These are phyloP conservation scores for Acephala macrosclerotiorum DNA, from an alignment of 2,329 filamentous ascomycete species.

Conservation along the genomic window DNA sequence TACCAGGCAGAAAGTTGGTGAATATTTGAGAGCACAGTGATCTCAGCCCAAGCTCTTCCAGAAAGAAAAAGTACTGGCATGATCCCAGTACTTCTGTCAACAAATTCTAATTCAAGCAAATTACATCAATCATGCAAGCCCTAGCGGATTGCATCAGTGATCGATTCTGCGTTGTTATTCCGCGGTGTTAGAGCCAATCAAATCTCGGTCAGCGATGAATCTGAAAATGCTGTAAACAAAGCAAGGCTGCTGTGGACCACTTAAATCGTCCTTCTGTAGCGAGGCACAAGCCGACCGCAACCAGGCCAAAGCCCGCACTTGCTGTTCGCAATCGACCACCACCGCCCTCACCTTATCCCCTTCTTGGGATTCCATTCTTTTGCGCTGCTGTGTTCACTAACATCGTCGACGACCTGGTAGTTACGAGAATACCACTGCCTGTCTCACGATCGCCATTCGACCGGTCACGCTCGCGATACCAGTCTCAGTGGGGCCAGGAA, in stretches of 20 bases:
- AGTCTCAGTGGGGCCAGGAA: constrained; percentile 22
- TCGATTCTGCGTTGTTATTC: constrained; percentile 28
- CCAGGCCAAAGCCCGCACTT: constrained; percentile 19
- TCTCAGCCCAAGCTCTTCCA: neutral
- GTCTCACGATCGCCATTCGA: constrained; percentile 11
- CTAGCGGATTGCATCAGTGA: constrained; percentile 11
- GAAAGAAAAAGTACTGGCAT: constrained; percentile 2
- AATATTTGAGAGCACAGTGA: neutral
- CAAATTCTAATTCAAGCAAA: constrained; percentile 40
- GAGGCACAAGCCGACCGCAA: constrained; percentile 16
- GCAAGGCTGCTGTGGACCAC: constrained; percentile 9
- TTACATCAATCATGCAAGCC: constrained; percentile 27
- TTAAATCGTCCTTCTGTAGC: constrained; percentile 6
- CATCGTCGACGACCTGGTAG: neutral
- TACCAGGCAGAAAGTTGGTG: neutral
- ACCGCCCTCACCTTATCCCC: constrained; percentile 15
- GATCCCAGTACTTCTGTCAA: constrained; percentile 11
- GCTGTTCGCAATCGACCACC: constrained; percentile 23
- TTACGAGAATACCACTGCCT: neutral
- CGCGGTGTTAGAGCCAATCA: constrained; percentile 19
- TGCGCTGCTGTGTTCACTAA: constrained; percentile 4
- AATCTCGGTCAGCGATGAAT: neutral
- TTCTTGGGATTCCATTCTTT: constrained; percentile 11
- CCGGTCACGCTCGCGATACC: constrained; percentile 18
- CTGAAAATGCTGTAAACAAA: constrained; percentile 24